Evolutionary conservation across 805 yeast species (phyloP).

Genomic region (Spencermartinsiella europaea): DNA sequence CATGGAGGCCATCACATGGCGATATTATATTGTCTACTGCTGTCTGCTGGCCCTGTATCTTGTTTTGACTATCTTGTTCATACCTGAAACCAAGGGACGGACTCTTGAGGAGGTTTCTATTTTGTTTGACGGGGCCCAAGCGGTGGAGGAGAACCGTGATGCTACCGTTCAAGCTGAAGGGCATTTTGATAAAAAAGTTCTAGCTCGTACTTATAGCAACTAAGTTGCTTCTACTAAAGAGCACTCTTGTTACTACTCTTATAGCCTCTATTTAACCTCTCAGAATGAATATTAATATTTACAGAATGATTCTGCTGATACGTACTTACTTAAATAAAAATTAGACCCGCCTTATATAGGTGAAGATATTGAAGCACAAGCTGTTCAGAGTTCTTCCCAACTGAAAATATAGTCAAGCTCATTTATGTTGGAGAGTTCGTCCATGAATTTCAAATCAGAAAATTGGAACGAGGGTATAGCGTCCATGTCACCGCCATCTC

Average conservation of each 20-base stretch:
- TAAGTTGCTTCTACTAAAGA: too few species aligned
- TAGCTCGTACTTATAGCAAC: too few species aligned
- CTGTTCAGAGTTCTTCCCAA: neutral
- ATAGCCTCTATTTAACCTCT: too few species aligned
- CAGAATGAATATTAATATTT: too few species aligned
- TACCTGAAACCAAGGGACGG: constrained; percentile 40
- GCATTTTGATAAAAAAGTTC: neutral
- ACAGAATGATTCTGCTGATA: too few species aligned
- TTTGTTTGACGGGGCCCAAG: constrained; percentile 29
- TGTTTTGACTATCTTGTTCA: constrained; percentile 31
- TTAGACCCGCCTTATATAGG: too few species aligned
- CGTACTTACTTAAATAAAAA: too few species aligned
- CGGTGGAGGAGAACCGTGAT: constrained; percentile 11
- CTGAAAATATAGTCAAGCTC: neutral
- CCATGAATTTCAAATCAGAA: neutral
- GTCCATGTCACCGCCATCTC: neutral
- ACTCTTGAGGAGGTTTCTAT: constrained; percentile 40
- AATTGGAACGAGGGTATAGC: neutral
- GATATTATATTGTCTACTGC: constrained; percentile 37
- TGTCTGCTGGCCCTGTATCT: constrained; percentile 26
- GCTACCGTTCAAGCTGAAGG: neutral
- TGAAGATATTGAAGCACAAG: too few species aligned
- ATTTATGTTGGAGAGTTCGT: neutral
- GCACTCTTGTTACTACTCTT: too few species aligned
- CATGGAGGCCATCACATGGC: constrained; percentile 39